A percentile compares a stretch with the other conserved stretches of the same genome.
These are phyloP conservation scores for Fomitiporia mediterranea DNA, from an alignment of 1,284 basidiomycete genomes.

Conservation along the genomic window DNA sequence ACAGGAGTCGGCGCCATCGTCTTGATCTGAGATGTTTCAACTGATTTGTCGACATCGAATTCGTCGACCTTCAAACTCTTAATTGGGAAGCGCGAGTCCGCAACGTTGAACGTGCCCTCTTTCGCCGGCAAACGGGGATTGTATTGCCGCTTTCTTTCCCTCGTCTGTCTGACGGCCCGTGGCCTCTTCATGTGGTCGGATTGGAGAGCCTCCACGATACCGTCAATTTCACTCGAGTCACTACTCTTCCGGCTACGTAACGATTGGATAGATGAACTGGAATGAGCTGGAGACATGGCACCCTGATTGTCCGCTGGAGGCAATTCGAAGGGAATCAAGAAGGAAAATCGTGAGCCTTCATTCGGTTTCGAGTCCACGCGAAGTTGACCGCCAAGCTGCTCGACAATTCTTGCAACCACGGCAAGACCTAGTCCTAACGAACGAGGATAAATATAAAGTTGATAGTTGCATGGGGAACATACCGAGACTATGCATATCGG, in stretches of 20 bases:
- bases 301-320: slow-evolving; percentile 19
- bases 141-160: not conserved
- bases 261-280: slow-evolving; percentile 19
- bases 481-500: slow-evolving; percentile 48
- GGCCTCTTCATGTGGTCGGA: slow-evolving; percentile 35
- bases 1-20: slow-evolving; percentile 10
- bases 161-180: not conserved
- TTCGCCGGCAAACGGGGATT: slow-evolving; percentile 2
- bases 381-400: slow-evolving; percentile 76
- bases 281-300: slow-evolving; percentile 19
- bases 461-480: slow-evolving; percentile 20
- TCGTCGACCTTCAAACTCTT: slow-evolving; percentile 41
- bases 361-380: slow-evolving; percentile 71
- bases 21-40: slow-evolving; percentile 17
- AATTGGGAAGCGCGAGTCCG: slow-evolving; percentile 35
- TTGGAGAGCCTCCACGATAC: slow-evolving; percentile 62
- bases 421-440: slow-evolving; percentile 67
- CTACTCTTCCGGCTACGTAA: slow-evolving; percentile 21
- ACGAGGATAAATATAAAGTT: not conserved
- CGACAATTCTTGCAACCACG: slow-evolving; percentile 79
- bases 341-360: slow-evolving; percentile 72
- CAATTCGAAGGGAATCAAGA: slow-evolving; percentile 56
- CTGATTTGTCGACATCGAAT: slow-evolving; percentile 30
- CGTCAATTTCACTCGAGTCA: slow-evolving; percentile 48
- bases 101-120: slow-evolving; percentile 32